Base-by-base conservation (phyloP, 306 rosid species). In the Erythrophleum fordii region DNA sequence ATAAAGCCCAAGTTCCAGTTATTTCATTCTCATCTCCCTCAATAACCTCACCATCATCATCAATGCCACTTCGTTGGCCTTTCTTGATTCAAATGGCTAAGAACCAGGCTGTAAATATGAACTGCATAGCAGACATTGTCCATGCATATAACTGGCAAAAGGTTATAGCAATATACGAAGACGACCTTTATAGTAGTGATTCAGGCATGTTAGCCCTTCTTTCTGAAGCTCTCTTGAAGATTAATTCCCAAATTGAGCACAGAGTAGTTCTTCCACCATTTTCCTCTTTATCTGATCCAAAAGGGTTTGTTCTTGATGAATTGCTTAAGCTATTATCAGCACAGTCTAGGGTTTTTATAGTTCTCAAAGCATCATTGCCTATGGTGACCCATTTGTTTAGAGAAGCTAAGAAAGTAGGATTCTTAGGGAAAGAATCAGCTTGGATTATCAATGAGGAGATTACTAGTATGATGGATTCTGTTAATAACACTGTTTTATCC, bases 401-500 rank as follows among this genome's bases (percentile, higher is more conserved):
- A 66, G 92, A 85, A 79, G 95, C 95, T 60, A 82, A 83, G 69
- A 77, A 82, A 53, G 14, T 83, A 48, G 90, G 86, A 83, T 85
- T 90, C 37, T 58, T 89, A 58, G 86, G 64, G 28, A 85, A 58
- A 48, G 91, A 82, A 0, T 86, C 97, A 12, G 74, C 29, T 78
- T 90, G 94, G 97, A 87, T 92, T 55, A 46, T 92, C 71, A 77
- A 83, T 22, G 93, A 88, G 45, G 82, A 78, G 39, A 55, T 88
- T 59, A 41, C 90, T 20, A 80, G 81, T 72, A 77, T 76, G 39
- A 68, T 90, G 48, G 85, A 80, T 29, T 77, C 39, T 9, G 85
- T 69, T 48, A 61, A 80, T 29, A 39, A 25, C 53, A 4, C 84
- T 20, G 77, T 86, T 44, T 83, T 84, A 37, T 84, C 88, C 51